Evolutionary conservation across 495 filamentous ascomycete genomes (phyloP).

Genomic region (Tetracladium setigerum): DNA sequence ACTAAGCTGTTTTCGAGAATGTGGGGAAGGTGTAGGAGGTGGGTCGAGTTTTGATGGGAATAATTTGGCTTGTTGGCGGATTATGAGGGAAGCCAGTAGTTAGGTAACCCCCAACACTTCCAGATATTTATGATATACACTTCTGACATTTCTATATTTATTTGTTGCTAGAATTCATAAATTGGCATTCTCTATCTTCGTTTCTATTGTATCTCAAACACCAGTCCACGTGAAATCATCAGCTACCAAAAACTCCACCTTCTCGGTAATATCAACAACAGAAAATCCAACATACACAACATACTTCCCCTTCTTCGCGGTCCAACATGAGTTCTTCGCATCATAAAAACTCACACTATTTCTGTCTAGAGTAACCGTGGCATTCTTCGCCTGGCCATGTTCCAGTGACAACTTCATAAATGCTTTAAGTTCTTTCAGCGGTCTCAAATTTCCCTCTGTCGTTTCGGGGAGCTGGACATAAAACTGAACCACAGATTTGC

Average conservation of each 20-base stretch:
- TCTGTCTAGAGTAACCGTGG: constrained; percentile 41
- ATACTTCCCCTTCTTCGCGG: constrained; percentile 48
- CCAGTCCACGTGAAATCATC: not conserved
- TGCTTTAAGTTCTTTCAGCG: constrained; percentile 48
- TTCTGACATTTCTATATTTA: too few species aligned
- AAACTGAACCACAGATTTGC: constrained; percentile 50
- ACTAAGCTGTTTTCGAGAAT: too few species aligned
- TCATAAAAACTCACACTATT: constrained; percentile 51
- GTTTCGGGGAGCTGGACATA: constrained; percentile 38
- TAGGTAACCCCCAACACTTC: too few species aligned
- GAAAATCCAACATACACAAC: constrained; percentile 42
- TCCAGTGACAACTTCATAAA: constrained; percentile 49
- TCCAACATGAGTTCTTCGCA: constrained; percentile 47
- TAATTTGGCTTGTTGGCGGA: too few species aligned
- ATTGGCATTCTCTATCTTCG: too few species aligned
- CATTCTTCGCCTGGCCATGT: constrained; percentile 40
- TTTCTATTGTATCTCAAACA: not conserved
- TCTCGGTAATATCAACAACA: constrained; percentile 24
- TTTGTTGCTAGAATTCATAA: too few species aligned
- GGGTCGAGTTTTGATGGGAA: too few species aligned
- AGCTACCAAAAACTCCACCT: not conserved
- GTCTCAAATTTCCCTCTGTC: constrained; percentile 33
- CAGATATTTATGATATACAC: too few species aligned
- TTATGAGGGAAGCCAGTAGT: too few species aligned
- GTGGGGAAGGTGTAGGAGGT: too few species aligned